A percentile compares a stretch with the other conserved stretches of the same genome.
phyloP scores from a whole-genome alignment of 2,329 filamentous ascomycete species.

The Apiospora malaysiana region DNA sequence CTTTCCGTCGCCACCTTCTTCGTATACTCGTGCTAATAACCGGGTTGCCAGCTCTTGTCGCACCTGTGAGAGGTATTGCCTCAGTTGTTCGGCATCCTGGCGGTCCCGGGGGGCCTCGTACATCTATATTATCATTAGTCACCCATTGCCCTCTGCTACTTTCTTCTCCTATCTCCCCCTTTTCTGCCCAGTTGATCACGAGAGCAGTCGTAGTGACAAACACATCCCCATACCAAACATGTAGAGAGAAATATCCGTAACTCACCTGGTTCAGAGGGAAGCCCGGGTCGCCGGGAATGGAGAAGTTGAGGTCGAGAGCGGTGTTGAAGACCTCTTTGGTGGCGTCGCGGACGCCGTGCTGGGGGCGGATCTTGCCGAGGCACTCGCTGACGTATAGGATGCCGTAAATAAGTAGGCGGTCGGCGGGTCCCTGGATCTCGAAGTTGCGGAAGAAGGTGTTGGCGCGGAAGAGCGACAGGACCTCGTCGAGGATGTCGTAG shows the following conservation, averaged over 20 bases:
- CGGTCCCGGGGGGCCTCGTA: conserved; percentile 88
- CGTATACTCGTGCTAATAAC: conserved; percentile 85
- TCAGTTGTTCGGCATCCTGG: conserved; percentile 86
- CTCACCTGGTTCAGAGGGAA: conserved; percentile 89
- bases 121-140: conserved; percentile 57
- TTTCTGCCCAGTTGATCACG: background rate
- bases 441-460: conserved; percentile 99
- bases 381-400: conserved; percentile 95
- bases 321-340: conserved; percentile 84
- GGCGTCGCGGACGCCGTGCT: conserved; percentile 64
- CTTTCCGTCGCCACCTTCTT: conserved; percentile 73
- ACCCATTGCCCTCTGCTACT: background rate
- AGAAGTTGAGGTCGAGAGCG: conserved; percentile 91
- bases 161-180: background rate
- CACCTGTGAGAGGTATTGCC: conserved; percentile 90
- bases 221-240: too few relatives aligned
- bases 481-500: conserved; percentile 96
- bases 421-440: conserved; percentile 95
- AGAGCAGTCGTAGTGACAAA: background rate
- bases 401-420: conserved; percentile 93
- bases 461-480: conserved; percentile 89
- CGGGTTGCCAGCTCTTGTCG: conserved; percentile 87
- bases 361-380: conserved; percentile 83
- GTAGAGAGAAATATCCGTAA: conserved; percentile 15
- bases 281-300: conserved; percentile 88